Conservation (phyloP, 2,329 filamentous ascomycete species). For the Penicillium occitanis region DNA sequence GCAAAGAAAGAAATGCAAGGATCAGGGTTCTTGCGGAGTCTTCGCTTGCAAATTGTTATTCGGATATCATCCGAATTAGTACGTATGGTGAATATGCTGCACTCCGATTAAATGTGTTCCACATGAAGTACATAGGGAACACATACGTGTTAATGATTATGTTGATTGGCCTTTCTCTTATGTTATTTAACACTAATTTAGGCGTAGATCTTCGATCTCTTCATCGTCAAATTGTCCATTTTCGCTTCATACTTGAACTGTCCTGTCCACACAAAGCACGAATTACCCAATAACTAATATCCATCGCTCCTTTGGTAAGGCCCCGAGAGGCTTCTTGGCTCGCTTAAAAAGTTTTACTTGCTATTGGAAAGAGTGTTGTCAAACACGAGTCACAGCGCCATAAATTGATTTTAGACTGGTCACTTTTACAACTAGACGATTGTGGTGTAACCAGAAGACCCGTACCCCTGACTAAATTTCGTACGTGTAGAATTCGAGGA, state of each 20-base stretch:
- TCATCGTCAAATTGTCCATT: background rate
- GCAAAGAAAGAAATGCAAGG: constrained; percentile 1
- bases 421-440: background rate
- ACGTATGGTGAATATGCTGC: background rate
- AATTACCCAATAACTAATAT: background rate
- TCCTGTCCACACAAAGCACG: background rate
- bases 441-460: background rate
- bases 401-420: background rate
- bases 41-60: background rate
- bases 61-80: constrained; percentile 10
- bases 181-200: background rate
- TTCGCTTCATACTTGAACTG: background rate
- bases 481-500: background rate
- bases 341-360: background rate
- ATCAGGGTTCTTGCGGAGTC: background rate
- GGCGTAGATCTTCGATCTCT: background rate
- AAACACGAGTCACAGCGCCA: background rate
- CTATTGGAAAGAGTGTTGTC: background rate
- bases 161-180: background rate
- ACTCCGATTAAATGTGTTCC: constrained; percentile 8
- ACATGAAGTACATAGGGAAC: background rate
- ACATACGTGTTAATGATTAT: background rate
- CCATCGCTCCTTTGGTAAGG: background rate
- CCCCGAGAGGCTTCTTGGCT: background rate
- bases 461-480: background rate